phyloP scores from a whole-genome alignment of 2,329 filamentous ascomycete species.

The Colletotrichum musicola region DNA sequence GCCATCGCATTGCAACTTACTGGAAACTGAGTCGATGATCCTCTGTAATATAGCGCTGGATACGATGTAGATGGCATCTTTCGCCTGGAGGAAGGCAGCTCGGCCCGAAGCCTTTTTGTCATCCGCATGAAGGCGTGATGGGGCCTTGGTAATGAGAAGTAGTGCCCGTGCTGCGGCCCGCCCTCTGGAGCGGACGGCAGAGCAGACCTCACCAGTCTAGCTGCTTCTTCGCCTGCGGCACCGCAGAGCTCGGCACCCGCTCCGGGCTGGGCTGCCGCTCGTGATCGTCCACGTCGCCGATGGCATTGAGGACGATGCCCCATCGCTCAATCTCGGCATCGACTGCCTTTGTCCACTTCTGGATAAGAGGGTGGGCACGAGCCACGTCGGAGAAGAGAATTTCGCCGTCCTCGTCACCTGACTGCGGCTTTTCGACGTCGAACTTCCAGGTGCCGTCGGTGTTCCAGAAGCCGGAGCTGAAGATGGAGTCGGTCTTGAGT shows the following conservation, averaged over 20 bases:
- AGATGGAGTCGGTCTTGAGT: conserved; percentile 72
- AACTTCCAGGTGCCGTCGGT: conserved; percentile 80
- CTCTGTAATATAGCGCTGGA: background rate
- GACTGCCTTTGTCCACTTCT: conserved; percentile 66
- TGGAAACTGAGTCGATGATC: conserved; percentile 13
- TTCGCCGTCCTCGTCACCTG: conserved; percentile 52
- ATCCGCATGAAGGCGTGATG: conserved; percentile 3
- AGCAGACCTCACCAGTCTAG: conserved; percentile 52
- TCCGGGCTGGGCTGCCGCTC: conserved; percentile 44
- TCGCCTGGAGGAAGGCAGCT: background rate
- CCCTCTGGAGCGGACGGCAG: background rate
- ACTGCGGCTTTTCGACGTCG: conserved; percentile 57
- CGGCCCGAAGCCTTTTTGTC: conserved; percentile 13
- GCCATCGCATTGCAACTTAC: conserved; percentile 25
- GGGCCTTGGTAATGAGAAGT: background rate
- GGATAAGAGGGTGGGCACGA: conserved; percentile 74
- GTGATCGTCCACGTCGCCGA: conserved; percentile 49
- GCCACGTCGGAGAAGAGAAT: conserved; percentile 74
- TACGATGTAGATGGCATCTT: background rate
- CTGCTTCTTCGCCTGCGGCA: conserved; percentile 47
- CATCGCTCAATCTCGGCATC: conserved; percentile 49
- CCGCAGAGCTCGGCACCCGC: conserved; percentile 42
- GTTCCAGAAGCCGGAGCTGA: conserved; percentile 75
- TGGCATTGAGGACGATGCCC: conserved; percentile 49
- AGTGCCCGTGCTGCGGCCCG: conserved; percentile 13